Evolutionary conservation across 345 rosid genomes (phyloP).

Genomic region (Clausena lansium): DNA sequence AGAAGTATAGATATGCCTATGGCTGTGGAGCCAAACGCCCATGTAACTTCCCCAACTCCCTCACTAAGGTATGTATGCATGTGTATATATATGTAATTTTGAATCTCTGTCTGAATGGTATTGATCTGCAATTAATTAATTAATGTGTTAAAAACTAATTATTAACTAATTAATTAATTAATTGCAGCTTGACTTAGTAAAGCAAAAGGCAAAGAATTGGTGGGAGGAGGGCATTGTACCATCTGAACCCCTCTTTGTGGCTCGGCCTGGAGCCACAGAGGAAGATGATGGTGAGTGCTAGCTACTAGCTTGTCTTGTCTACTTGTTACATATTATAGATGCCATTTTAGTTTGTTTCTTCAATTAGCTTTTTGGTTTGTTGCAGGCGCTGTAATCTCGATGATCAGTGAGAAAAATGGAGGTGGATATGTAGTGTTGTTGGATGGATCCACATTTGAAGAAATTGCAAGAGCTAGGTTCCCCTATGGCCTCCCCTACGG

Average conservation of each 20-base stretch:
- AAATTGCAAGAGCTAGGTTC: slow-evolving; percentile 88
- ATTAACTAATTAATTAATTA: too few species aligned
- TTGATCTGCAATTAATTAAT: too few species aligned
- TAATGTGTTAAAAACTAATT: too few species aligned
- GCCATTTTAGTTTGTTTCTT: too few species aligned
- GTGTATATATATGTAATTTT: too few species aligned
- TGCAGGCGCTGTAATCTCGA: slow-evolving; percentile 80
- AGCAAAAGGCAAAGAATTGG: slow-evolving; percentile 82
- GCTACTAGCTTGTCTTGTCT: too few species aligned
- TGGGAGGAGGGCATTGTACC: slow-evolving; percentile 71
- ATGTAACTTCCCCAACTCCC: slow-evolving; percentile 87
- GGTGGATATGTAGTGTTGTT: slow-evolving; percentile 72
- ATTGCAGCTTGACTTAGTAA: slow-evolving; percentile 62
- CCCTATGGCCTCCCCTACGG: slow-evolving; percentile 93
- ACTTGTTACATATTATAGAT: too few species aligned
- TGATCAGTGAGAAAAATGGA: slow-evolving; percentile 79
- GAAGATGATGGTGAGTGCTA: slow-evolving; percentile 80
- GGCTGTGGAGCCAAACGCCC: slow-evolving; percentile 95
- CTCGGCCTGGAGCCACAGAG: slow-evolving; percentile 67
- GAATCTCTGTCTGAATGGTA: too few species aligned
- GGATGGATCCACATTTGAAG: slow-evolving; percentile 80
- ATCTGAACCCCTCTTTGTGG: slow-evolving; percentile 87
- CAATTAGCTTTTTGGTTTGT: neutral
- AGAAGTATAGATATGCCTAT: slow-evolving; percentile 70
- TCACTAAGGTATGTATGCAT: slow-evolving; percentile 67